Base-by-base conservation (phyloP, 306 rosid species). In the Trichosanthes truncata region DNA sequence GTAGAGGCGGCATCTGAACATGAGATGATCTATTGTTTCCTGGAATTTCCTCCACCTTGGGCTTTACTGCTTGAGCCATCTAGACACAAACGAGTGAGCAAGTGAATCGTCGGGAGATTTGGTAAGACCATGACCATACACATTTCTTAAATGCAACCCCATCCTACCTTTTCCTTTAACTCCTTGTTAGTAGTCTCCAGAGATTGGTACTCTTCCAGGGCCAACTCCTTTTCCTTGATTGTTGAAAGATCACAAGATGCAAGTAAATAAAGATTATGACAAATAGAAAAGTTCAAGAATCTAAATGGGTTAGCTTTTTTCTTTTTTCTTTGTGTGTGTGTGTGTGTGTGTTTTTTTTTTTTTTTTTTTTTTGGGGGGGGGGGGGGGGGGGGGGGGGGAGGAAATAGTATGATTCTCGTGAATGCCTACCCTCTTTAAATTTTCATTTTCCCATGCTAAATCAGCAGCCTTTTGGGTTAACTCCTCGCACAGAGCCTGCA, bases 401-500 rank as follows among this genome's bases (percentile, higher is more conserved):
- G 23, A 51, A 29, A 18, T 33, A 40, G 43, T 53, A 29, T 55
- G 67, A 46, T 52, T 45, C 20, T 26, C 6, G 6, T 15, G 41
- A 76, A 14, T 25, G 23, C 83, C 53, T 88, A 96, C 99, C 96
- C 40, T 84, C 84, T 89, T 96, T 46, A 96, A 84, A 81, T 67
- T 89, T 82, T 89, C 93, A 80, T 93, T 96, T 89, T 96, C 98
- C 87, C 43, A 56, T 3, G 82, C 85, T 68, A 96, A 86, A 81
- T 91, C 86, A 18, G 97, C 87, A 78, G 99, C 97, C 81, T 93
- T 91, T 82, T 65, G 88, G 45, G 88, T 87, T 74, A 96, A 87
- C 80, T 89, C 98, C 83, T 96, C 98, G 79, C 93, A 91, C 11
- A 96, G 88, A 83, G 93, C 98, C 99, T 96, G 92, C 75, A 72